A percentile compares a stretch with the other conserved stretches of the same genome.
phyloP scores from a whole-genome alignment of 495 filamentous ascomycete species.

The Aspergillus avenaceus region DNA sequence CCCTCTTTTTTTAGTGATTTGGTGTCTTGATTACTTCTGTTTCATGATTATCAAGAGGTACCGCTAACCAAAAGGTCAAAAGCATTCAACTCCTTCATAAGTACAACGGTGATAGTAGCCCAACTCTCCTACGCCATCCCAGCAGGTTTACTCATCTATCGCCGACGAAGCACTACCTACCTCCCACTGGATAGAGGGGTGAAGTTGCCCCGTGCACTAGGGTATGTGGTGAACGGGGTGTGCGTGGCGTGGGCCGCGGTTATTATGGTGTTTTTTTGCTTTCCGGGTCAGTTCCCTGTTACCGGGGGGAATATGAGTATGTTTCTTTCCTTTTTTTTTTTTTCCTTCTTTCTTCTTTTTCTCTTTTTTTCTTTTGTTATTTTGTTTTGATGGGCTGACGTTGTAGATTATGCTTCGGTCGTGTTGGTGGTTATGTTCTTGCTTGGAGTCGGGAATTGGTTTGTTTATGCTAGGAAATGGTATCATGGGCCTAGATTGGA shows the following conservation, averaged over 20 bases:
- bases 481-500: constrained; percentile 31
- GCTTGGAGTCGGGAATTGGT: constrained; percentile 24
- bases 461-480: constrained; percentile 20
- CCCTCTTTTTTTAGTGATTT: no score
- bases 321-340: constrained; percentile 17
- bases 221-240: constrained; percentile 17
- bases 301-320: constrained; percentile 25
- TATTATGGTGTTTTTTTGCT: constrained; percentile 22
- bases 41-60: no score
- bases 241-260: constrained; percentile 14
- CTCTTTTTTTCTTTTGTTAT: constrained; percentile 2
- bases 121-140: constrained; percentile 26
- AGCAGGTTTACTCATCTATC: constrained; percentile 15
- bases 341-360: constrained; percentile 9
- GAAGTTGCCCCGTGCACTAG: constrained; percentile 12
- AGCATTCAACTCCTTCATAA: constrained; percentile 30
- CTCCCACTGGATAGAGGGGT: constrained; percentile 14
- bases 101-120: constrained; percentile 21
- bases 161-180: constrained; percentile 10
- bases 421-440: constrained; percentile 26
- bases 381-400: background rate
- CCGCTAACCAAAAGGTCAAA: background rate
- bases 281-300: constrained; percentile 19
- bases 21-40: no score
- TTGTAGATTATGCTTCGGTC: constrained; percentile 26